Base-by-base conservation (phyloP, 441 rosid genomes). In the Bocquillonia castaneifolia region DNA sequence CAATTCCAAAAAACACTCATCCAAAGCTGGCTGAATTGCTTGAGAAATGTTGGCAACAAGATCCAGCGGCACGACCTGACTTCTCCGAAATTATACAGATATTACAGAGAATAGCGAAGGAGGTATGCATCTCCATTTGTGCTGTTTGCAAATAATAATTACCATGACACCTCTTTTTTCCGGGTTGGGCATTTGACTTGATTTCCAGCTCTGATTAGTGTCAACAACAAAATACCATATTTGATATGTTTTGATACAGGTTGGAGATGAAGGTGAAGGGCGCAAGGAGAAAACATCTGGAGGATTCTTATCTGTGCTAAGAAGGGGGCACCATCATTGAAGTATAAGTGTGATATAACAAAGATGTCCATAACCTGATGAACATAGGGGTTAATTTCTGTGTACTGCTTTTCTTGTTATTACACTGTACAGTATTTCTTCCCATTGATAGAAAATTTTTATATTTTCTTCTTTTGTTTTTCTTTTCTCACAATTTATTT, bases 31-130 rank as follows among this genome's bases (percentile, higher is more conserved):
- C 81, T 1, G 88, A 90, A 69, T 82, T 88, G 71, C 93, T 94
- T n/a, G 93, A 87, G 83, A 88, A 82, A 70, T 90, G 97, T 78
- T 92, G 98, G 99, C 87, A 77, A 71, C 93, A 84, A 77, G 89
- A 94, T 64, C 94, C 99, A 67, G 73, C 76, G 55, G 82, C 70
- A 69, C 83, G 98, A 72, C 98, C 98, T 4, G 80, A 82, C 75
- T 94, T 94, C 82, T 79, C 90, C 18, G 93, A 92, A 65, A 83
- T 92, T 57, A 84, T 85, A 51, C 83, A 79, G 62, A 75, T 72
- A 64, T 88, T 94, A 66, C 81, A 77, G 72, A 86, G 77, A 76
- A 80, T 90, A 74, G 76, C 77, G 4, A 84, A 79, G 63, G 90
- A 88, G 91, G 99, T 88, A 84, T 28, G 14, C 51, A 34, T 65